Evolutionary conservation across 768 basidiomycete species (phyloP), one percentile per base, ranked within the genome.

Genomic region (Lactarius pseudohatsudake): DNA sequence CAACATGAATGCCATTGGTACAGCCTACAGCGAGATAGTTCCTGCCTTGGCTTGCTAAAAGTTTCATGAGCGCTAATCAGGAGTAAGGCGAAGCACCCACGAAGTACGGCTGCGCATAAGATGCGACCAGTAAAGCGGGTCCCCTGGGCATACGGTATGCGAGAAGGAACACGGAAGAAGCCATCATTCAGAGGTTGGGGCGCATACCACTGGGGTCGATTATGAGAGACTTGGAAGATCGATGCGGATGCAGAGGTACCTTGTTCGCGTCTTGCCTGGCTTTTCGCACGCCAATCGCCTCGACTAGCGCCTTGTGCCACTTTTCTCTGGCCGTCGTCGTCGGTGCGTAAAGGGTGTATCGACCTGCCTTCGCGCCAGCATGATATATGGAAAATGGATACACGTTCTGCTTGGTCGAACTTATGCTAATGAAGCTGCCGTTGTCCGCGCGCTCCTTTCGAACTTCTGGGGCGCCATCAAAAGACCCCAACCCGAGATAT

Each of bases 351-450:
- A 94, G 77, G 3, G 89, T 94, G 74, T 93, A 94, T 65, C 86
- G 78, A 55, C 76, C 79, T 20, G 77, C 71, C 60, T 81, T 82
- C 60, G 81, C 81, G 1, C 84, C 81, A 0, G 88, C 86, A 66
- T 94, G 91, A 74, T 85, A 90, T 68, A 94, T 77, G 0, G 86
- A 89, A 74, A 94, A 90, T 1, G 92, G 92, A 73, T 85, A 94
- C 72, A 92, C 76, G 15, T 84, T 75, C 30, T 84, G 79, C 63
- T 80, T 79, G 47, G 82, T 79, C 15, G 79, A 83, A 62, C 83
- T 82, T 41, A 87, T 77, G 57, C 76, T 80, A 64, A 88, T 86
- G 40, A 89, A 75, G 16, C 83, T 73, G 43, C 84, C 82, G 57
- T 85, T 86, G 59, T 89, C 87, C 18, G 79, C 71, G 54, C 82